These are phyloP conservation scores for Bromus sterilis DNA, from an alignment of 176 grass and related monocot species.

Conservation along the genomic window DNA sequence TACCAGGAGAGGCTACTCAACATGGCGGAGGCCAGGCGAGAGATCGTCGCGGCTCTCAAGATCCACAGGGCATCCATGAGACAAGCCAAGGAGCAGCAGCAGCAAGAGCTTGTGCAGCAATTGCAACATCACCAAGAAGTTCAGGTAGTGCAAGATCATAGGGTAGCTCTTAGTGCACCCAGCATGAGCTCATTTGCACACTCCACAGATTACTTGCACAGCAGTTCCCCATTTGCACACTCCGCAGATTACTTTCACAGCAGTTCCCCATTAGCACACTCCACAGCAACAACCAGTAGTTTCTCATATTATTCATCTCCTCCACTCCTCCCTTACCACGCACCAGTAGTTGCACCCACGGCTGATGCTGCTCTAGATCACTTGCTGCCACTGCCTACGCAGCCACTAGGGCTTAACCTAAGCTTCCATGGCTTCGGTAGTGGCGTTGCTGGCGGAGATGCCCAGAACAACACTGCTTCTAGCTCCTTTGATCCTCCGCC, in stretches of 20 bases:
- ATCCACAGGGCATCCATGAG: constrained; percentile 92
- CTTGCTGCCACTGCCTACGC: constrained; percentile 36
- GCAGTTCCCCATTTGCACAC: constrained; percentile 9
- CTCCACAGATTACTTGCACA: constrained; percentile 37
- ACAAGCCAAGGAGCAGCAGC: constrained; percentile 76
- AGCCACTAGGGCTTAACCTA: constrained; percentile 72
- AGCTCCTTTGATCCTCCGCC: constrained; percentile 15
- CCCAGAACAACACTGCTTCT: background rate
- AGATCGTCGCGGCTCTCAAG: constrained; percentile 92
- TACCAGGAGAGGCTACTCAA: constrained; percentile 87
- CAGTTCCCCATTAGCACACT: constrained; percentile 8
- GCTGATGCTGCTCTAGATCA: constrained; percentile 27
- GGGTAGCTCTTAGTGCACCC: background rate
- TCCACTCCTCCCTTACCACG: background rate
- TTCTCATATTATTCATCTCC: constrained; percentile 13
- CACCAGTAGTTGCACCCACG: constrained; percentile 26
- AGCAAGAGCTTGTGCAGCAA: constrained; percentile 18
- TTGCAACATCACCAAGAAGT: constrained; percentile 23
- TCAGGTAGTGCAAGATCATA: constrained; percentile 14
- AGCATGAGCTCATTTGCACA: background rate
- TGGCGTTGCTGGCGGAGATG: background rate
- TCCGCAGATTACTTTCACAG: constrained; percentile 30
- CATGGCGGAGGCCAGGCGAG: constrained; percentile 87
- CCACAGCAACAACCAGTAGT: constrained; percentile 5
- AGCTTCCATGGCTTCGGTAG: constrained; percentile 59